phyloP scores from a whole-genome alignment of 2,329 filamentous ascomycete genomes.

The Pseudohalonectria lignicola region DNA sequence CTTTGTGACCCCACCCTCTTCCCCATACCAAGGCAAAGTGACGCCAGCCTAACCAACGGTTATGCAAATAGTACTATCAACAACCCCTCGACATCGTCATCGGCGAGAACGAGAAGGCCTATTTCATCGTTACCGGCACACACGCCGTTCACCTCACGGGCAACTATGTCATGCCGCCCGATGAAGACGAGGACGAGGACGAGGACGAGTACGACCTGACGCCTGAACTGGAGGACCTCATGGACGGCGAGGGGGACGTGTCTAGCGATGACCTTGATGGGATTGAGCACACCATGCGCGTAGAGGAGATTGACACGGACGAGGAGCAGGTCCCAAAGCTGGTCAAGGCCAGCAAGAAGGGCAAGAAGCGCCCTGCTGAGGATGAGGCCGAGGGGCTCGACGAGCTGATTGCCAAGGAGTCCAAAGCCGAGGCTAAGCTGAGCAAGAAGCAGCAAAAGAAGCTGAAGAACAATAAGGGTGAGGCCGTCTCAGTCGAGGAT shows the following conservation, averaged over 20 bases:
- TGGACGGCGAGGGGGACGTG: constrained; percentile 54
- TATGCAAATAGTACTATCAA: constrained; percentile 93
- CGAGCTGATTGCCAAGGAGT: constrained; percentile 69
- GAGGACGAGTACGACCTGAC: constrained; percentile 72
- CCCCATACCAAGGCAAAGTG: too few relatives aligned
- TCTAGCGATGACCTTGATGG: constrained; percentile 70
- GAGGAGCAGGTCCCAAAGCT: constrained; percentile 63
- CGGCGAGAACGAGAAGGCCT: constrained; percentile 77
- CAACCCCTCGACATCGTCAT: constrained; percentile 91
- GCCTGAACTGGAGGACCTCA: constrained; percentile 67
- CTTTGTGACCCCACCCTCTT: constrained; percentile 1
- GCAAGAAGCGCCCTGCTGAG: constrained; percentile 69
- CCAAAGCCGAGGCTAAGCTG: constrained; percentile 58
- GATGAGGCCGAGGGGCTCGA: constrained; percentile 62
- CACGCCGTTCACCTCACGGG: constrained; percentile 89
- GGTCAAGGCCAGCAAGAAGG: constrained; percentile 55
- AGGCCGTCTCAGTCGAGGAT: constrained; percentile 59
- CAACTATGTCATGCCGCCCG: constrained; percentile 77
- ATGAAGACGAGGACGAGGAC: constrained; percentile 53
- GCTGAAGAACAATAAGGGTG: constrained; percentile 95
- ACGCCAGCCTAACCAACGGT: neutral
- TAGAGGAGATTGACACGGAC: constrained; percentile 74
- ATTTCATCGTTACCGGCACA: constrained; percentile 83
- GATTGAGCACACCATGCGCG: constrained; percentile 59
- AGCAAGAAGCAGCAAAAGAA: constrained; percentile 98